Percentiles rank a stretch among this genome's conserved stretches.
Conservation (phyloP, 2,329 filamentous ascomycete species). For the Purpureocillium takamizusanense region DNA sequence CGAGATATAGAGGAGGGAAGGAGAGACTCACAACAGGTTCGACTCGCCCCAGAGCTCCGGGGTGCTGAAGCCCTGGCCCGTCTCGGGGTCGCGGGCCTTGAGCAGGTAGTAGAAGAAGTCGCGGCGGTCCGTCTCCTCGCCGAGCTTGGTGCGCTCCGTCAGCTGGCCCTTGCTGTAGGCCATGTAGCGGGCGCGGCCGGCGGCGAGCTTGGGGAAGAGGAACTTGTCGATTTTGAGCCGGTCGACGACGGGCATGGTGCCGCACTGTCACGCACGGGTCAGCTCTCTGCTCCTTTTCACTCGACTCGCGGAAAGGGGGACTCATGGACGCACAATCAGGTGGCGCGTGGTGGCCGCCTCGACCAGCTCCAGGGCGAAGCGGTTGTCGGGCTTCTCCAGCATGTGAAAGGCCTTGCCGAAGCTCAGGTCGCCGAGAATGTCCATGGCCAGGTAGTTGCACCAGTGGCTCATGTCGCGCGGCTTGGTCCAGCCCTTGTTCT, state of each 20-base stretch:
- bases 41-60: conserved; percentile 64
- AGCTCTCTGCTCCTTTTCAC: conserved; percentile 5
- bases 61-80: conserved; percentile 55
- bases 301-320: neutral
- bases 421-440: conserved; percentile 51
- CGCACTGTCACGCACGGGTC: conserved; percentile 42
- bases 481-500: conserved; percentile 46
- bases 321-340: conserved; percentile 41
- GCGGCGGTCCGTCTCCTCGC: conserved; percentile 56
- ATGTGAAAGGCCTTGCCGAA: conserved; percentile 56
- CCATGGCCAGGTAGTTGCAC: conserved; percentile 55
- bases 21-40: conserved; percentile 46
- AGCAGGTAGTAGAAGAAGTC: conserved; percentile 73
- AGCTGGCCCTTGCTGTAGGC: conserved; percentile 60
- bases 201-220: conserved; percentile 58
- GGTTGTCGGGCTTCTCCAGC: conserved; percentile 49
- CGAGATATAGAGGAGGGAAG: neutral
- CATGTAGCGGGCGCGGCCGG: conserved; percentile 61
- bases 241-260: conserved; percentile 61
- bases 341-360: conserved; percentile 60
- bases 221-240: conserved; percentile 58
- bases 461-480: conserved; percentile 55
- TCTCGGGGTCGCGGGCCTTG: conserved; percentile 62
- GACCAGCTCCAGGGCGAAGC: conserved; percentile 59
- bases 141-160: conserved; percentile 55